Evolutionary conservation across 106 monocot species (phyloP).

Genomic region (Apostasia shenzhenica): DNA sequence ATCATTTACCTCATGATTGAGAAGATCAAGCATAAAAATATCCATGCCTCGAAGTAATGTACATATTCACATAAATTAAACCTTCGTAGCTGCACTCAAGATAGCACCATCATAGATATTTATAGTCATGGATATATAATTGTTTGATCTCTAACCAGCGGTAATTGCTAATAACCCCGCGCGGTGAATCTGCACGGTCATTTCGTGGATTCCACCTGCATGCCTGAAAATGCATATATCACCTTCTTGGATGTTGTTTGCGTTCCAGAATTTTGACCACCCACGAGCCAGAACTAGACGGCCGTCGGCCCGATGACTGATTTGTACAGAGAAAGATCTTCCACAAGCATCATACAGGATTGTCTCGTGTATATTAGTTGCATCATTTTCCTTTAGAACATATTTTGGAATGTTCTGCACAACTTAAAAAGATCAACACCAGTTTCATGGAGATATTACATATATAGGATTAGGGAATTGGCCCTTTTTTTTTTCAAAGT

Average conservation of each 20-base stretch:
- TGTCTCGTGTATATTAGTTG: neutral
- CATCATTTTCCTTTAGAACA: constrained; percentile 3
- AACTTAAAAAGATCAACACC: too few species aligned
- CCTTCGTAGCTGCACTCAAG: too few species aligned
- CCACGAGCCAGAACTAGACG: neutral
- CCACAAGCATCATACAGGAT: constrained; percentile 2
- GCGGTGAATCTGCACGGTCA: constrained; percentile 2
- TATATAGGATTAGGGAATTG: too few species aligned
- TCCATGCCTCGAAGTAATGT: too few species aligned
- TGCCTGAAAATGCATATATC: constrained; percentile 3
- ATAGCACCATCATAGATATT: too few species aligned
- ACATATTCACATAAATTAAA: too few species aligned
- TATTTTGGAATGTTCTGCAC: constrained; percentile 4
- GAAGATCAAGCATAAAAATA: too few species aligned
- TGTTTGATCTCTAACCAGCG: neutral
- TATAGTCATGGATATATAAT: too few species aligned
- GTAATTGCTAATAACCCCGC: neutral
- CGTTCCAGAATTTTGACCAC: neutral
- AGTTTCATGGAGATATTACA: too few species aligned
- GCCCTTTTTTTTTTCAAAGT: too few species aligned
- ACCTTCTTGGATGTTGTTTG: neutral
- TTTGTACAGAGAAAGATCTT: neutral
- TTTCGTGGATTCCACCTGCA: neutral
- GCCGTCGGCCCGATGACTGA: neutral
- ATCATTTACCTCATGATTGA: too few species aligned